Base-by-base conservation (phyloP, 2,329 filamentous ascomycete species). In the Curvularia verruculosa region DNA sequence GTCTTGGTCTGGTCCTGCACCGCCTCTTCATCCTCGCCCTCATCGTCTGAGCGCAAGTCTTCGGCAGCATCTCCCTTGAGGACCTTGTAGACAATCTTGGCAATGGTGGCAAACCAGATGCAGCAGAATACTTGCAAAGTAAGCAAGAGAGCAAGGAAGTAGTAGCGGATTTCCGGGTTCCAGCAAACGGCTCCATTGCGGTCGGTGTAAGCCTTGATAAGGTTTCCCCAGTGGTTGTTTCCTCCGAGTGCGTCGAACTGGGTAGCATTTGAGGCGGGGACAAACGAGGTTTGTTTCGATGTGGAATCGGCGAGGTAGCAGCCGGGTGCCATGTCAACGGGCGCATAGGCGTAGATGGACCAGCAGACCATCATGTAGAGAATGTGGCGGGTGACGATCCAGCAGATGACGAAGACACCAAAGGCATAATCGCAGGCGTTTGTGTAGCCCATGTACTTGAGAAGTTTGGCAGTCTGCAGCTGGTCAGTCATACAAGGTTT, bases 91-190 rank as follows among this genome's bases (percentile, higher is more conserved):
- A 92, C 92, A 2, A 99, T 90, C 55, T 87, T 86, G 37, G 93
- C 78, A 65, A 98, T 96, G 87, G 96, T 90, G 60, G 82, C 83
- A 71, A 98, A 96, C 95, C 95, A 98, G 60, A 90, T 83, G 34
- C 96, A 80, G 29, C 90, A 92, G 51, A 99, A 84, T 21, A 83
- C 80, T 77, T 98, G 92, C 21, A 99, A 82, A 36, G 88, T 84
- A 12, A 96, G 80, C 2, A 99, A 85, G 37, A 91, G 83, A 9
- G 83, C 82, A 15, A 98, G 80, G 79, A 98, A 98, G 12, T 83
- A 82, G 83, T 86, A 90, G 68, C 89, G 88, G 68, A 97, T 86
- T 10, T 82, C 83, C 21, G 86, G 77, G 67, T 90, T 91, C 82
- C 88, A 96, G 82, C 92, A 96, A 45, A 98, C 85, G 1, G 86